A percentile compares a stretch with the other conserved stretches of the same genome.
Conservation (phyloP, 1,284 basidiomycete genomes). For the Salmacisia buchloeana region DNA sequence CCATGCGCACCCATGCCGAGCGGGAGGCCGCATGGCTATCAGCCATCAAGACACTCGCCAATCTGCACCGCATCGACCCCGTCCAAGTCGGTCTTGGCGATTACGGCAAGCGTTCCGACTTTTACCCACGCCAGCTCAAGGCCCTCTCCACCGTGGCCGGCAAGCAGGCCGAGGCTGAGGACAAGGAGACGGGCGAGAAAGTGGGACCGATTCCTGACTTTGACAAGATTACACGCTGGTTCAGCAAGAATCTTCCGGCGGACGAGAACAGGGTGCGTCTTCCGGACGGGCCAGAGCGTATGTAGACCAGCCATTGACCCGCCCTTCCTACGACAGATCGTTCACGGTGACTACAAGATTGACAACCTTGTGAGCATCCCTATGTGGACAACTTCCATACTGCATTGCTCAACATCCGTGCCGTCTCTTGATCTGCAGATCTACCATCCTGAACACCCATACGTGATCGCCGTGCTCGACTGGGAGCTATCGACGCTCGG, state of each 20-base stretch:
- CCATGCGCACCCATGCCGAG: constrained; percentile 54
- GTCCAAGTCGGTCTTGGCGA: constrained; percentile 64
- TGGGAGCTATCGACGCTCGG: constrained; percentile 83
- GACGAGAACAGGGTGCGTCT: constrained; percentile 52
- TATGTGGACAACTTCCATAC: not conserved
- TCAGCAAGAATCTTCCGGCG: constrained; percentile 66
- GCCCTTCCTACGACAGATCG: constrained; percentile 54
- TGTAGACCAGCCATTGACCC: not conserved
- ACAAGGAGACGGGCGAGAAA: constrained; percentile 61
- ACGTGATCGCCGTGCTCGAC: constrained; percentile 88
- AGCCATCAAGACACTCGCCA: constrained; percentile 61
- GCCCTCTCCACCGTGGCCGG: constrained; percentile 69
- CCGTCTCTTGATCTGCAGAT: constrained; percentile 51
- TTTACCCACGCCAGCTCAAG: constrained; percentile 88
- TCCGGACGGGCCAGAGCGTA: not conserved
- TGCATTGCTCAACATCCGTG: not conserved
- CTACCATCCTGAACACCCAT: constrained; percentile 84
- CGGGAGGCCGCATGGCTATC: constrained; percentile 57
- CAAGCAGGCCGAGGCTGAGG: constrained; percentile 65
- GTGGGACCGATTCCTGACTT: constrained; percentile 62
- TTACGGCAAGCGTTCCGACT: constrained; percentile 73
- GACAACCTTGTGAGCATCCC: constrained; percentile 65
- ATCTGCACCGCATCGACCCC: constrained; percentile 69
- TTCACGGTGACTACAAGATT: constrained; percentile 94
- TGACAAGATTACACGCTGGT: constrained; percentile 71